Base-by-base conservation (phyloP, 345 rosid species). In the Sisymbrium irio region DNA sequence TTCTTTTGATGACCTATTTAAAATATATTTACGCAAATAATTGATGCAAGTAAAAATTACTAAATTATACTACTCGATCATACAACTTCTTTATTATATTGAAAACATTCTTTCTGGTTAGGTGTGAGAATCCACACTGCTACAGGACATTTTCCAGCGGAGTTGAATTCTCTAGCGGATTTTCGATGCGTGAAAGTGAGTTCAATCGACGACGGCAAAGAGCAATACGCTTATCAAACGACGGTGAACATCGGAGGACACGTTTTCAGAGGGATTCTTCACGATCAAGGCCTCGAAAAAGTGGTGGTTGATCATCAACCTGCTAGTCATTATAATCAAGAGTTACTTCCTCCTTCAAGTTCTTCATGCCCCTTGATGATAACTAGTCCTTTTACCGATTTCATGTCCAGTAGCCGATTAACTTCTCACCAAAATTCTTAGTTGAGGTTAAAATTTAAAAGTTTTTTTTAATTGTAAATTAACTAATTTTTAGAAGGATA, bases 231-330 rank as follows among this genome's bases (percentile, higher is more conserved):
- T 57, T 82, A 79, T 79, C 77, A 77, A 53, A 74, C 85, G 45
- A 42, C 76, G 42, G 81, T 83, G 47, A 83, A 67, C 62, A 87
- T 87, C 4, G 85, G 87, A 61, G 92, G 88, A 15, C 87, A 81
- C 65, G 47, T 87, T 17, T 87, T 87, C 61, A 87, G 82, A 72
- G 92, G 92, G 65, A 81, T 87, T 77, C 89, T 87, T 14, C 78
- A 85, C 47, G 86, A 87, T 74, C 86, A 85, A 74, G 92, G 91
- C 53, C 82, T 71, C 19, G 83, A 81, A 1, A 66, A 79, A 42
- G 46, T 74, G 30, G 72, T 74, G 33, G 32, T 69, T 62, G 71
- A 75, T 32, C 71, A 56, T 40, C 76, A 11, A 35, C 10, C 42
- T 57, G 22, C 62, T 36, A 44, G 36, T 36, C 45, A 32, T 6